Percentiles rank a stretch among this genome's conserved stretches.
These are phyloP conservation scores for Wickerhamiella sergipiensis DNA, from an alignment of 805 yeast genomes.

Conservation along the genomic window DNA sequence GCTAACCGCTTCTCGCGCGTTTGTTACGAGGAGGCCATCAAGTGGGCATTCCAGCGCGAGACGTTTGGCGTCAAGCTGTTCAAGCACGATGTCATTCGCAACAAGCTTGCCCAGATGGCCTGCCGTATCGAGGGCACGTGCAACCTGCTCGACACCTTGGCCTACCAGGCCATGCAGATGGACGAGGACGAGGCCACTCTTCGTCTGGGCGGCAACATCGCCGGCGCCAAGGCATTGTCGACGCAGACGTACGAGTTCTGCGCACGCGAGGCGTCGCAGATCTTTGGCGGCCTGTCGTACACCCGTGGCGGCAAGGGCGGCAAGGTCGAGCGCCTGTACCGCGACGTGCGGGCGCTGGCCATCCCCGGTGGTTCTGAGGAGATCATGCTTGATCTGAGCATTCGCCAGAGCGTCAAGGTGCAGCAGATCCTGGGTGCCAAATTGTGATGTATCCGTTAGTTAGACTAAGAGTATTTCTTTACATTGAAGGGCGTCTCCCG, in stretches of 20 bases:
- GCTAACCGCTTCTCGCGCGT: slow-evolving; percentile 31
- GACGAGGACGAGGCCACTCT: slow-evolving; percentile 28
- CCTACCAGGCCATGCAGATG: slow-evolving; percentile 26
- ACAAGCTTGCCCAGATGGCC: slow-evolving; percentile 32
- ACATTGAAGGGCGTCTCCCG: too few relatives aligned
- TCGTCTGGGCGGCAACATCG: slow-evolving; percentile 32
- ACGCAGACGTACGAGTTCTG: slow-evolving; percentile 31
- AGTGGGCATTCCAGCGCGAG: slow-evolving; percentile 31
- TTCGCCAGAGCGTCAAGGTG: slow-evolving; percentile 30
- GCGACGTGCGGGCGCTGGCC: slow-evolving; percentile 32
- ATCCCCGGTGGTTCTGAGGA: slow-evolving; percentile 36
- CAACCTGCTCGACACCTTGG: slow-evolving; percentile 26
- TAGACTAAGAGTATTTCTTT: too few relatives aligned
- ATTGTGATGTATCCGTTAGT: slow-evolving; percentile 18
- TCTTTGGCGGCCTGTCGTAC: slow-evolving; percentile 32
- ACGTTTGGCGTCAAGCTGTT: slow-evolving; percentile 31
- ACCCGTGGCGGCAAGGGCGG: slow-evolving; percentile 33
- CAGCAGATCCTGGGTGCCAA: slow-evolving; percentile 28
- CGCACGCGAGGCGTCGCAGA: slow-evolving; percentile 33
- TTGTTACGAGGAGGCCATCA: slow-evolving; percentile 30
- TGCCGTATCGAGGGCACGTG: slow-evolving; percentile 29
- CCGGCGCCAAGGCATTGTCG: slow-evolving; percentile 30
- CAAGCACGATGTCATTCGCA: slow-evolving; percentile 31
- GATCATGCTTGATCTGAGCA: slow-evolving; percentile 31
- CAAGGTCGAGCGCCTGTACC: slow-evolving; percentile 30